Base-by-base conservation (phyloP, 148 eudicot genomes). In the Nepenthes mirabilis region DNA sequence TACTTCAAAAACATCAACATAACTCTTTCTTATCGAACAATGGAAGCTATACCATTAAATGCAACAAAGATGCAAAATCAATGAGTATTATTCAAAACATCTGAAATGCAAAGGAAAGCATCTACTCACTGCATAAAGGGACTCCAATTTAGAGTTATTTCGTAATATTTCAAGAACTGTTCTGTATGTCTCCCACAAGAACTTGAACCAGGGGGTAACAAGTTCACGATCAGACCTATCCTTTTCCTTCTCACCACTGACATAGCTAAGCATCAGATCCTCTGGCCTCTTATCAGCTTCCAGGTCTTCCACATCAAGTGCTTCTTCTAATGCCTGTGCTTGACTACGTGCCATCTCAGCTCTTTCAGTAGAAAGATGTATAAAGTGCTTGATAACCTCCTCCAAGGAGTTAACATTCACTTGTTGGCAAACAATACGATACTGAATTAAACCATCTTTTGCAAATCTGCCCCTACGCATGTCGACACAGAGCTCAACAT, bases 141-240 rank as follows among this genome's bases (percentile, higher is more conserved):
- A 79, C 76, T 88, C 95, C 80, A 91, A 63, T 61, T 82, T 91
- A 32, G 95, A 87, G 76, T 91, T 91, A 78, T 91, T 91, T 64
- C 95, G 80, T 56, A 91, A 65, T 43, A 91, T 83, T 63, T 91
- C 97, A 14, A 87, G 71, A 52, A 91, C 93, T 7, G 87, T 87
- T 73, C 97, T 72, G 68, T 91, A 91, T 1, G 97, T 87, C 72
- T 91, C 97, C 97, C 97, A 91, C 72, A 87, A 65, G 65, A 87
- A 87, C 61, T 87, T 91, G 69, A 91, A 91, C 86, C 97, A 91
- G 1, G 97, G 97, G 9, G 97, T 91, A 47, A 91, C 95, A 70
- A 87, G 87, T 72, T 91, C 96, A 23, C 94, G 82, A 56, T 91
- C 97, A 68, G 97, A 88, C 63, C 97, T 71, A 32, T 91, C 97